Evolutionary conservation across 768 basidiomycete species (phyloP), one percentile per base, ranked within the genome.

Genomic region (Auriscalpium microsporum): DNA sequence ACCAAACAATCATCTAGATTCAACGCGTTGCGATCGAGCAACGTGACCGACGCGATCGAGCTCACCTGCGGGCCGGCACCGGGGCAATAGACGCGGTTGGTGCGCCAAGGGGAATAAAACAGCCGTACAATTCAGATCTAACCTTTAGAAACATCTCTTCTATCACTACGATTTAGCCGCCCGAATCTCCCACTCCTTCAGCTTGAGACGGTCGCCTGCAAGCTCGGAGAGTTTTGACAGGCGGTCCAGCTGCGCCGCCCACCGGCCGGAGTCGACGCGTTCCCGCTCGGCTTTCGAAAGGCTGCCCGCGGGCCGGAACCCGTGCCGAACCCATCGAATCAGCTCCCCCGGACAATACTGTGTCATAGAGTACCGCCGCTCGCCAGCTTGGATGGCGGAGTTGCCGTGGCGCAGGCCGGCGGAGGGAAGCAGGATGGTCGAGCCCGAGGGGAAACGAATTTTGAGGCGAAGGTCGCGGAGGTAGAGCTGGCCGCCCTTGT

Each of bases 381-480:
- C 53, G 17, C 51, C 58, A 1, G 33, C 28, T 23, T 49, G 35
- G 16, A 64, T 53, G 10, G 62, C 48, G 1, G 49, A 50, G 47
- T 66, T 66, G 19, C 58, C 56, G 45, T 66, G 64, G 6, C 45
- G 48, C 0, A 63, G 28, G 10, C 53, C 45, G 1, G 60, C 61
- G 5, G 64, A 66, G 1, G 64, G 59, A 10, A 63, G 44, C 10
- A 62, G 50, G n/a, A 63, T 56, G n/a, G 54, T 54, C 2, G 55
- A 40, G 8, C 65, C 64, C 1, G 62, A 52, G 3, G 62, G 65
- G 47, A 63, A 63, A 17, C 58, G 56, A 14, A 65, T 40, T 6
- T 63, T 47, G 37, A 65, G 53, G 1, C 57, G 49, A 21, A 61
- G 36, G n/a, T 63, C 58, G 14, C 54, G 52, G 0, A 66, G 53